A percentile compares a stretch with the other conserved stretches of the same genome.
Evolutionary conservation across 768 basidiomycete genomes (phyloP).

Genomic region (Pisolithus orientalis): DNA sequence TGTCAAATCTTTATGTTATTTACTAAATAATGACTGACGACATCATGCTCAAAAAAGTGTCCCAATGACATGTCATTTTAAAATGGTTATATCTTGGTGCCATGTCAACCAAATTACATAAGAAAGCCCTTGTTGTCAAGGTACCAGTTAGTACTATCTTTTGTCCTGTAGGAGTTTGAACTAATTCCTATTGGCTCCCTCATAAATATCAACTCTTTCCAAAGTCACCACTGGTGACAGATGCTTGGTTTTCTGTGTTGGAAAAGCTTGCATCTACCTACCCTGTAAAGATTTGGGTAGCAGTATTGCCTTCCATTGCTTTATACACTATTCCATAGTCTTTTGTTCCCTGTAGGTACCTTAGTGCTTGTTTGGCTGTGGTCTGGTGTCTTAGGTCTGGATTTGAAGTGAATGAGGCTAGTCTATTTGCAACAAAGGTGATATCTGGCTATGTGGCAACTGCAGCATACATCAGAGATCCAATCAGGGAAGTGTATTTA

Average conservation of each 20-base stretch:
- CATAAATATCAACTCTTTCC: no score
- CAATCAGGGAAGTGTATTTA: slow-evolving; percentile 6
- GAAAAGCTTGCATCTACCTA: slow-evolving; percentile 24
- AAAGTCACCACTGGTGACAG: no score
- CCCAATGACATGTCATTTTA: no score
- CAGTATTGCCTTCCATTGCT: neutral
- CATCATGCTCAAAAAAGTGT: no score
- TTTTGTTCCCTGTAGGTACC: slow-evolving; percentile 8
- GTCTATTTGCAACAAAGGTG: slow-evolving; percentile 2
- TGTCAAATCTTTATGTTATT: no score
- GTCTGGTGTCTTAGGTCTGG: slow-evolving; percentile 7
- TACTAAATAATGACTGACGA: no score
- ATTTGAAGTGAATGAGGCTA: slow-evolving; percentile 8
- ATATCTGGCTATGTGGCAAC: slow-evolving; percentile 10
- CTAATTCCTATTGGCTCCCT: no score
- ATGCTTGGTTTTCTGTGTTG: slow-evolving; percentile 13
- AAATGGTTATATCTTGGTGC: no score
- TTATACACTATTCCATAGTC: neutral
- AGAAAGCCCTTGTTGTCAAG: no score
- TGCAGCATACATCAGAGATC: slow-evolving; percentile 19
- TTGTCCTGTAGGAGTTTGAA: no score
- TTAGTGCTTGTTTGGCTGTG: slow-evolving; percentile 8
- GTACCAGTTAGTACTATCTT: no score
- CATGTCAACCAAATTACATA: no score
- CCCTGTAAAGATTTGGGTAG: slow-evolving; percentile 3